Evolutionary conservation across 2,329 filamentous ascomycete genomes (phyloP), one percentile per base, ranked within the genome.

Genomic region (Proliferodiscus dingleyae): DNA sequence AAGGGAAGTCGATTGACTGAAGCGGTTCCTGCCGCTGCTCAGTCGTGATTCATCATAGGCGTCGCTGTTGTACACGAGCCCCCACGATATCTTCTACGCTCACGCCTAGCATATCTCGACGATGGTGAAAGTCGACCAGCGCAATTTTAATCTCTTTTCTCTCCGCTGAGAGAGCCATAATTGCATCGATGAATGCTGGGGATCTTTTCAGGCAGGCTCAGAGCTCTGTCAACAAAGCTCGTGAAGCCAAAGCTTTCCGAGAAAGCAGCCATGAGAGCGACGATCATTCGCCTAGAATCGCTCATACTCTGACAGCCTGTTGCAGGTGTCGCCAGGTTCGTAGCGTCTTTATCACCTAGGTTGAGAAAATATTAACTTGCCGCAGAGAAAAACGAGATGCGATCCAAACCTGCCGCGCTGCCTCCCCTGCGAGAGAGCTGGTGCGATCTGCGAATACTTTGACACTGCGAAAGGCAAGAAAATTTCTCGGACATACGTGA

Each of bases 401-500:
- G 93, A 97, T 68, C 87, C 93, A 3, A 87, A 87, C 11, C 78
- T 98, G 18, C 93, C 93, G 32, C 85, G 87, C 61, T 98, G 93
- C 67, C 78, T 88, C 15, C 90, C 91, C 18, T 98, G 93, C 71
- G 89, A 96, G 69, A 81, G 91, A 57, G 90, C 88, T 53, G 90
- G 90, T 60, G 89, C 89, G 23, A 78, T 82, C 50, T 98, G 93
- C 76, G 91, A 96, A 64, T 98, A 97, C 70, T 95, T 86, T 65
- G 93, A 98, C 68, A 89, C 89, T 23, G 77, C 85, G 41, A 93
- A 90, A 65, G 85, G 87, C 52, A 82, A 81, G 60, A 90, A 87
- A 62, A 89, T 97, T 59, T 87, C 89, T 52, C 83, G 93, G 52
- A 86, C 85, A 60, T 97, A 97, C 70, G 93, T 98, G 49, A 85